Evolutionary conservation across 2,329 filamentous ascomycete species (phyloP).

Genomic region (Nemania sp.): DNA sequence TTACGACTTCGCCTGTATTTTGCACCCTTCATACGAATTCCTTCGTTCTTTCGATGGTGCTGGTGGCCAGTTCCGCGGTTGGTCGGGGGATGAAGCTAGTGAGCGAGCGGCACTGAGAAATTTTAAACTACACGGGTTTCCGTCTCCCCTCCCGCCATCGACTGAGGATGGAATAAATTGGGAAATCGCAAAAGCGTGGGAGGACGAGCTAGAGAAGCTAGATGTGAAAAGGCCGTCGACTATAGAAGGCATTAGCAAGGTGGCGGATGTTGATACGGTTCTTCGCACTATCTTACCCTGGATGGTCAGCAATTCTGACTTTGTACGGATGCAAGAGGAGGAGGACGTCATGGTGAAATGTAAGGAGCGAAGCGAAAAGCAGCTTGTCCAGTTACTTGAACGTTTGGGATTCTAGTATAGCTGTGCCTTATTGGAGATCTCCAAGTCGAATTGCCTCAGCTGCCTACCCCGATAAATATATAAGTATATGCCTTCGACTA

Average conservation of each 20-base stretch:
- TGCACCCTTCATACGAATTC: slow-evolving; percentile 35
- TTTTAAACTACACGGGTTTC: slow-evolving; percentile 32
- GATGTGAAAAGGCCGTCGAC: slow-evolving; percentile 28
- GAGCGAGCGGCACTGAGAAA: slow-evolving; percentile 19
- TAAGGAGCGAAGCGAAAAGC: slow-evolving; percentile 25
- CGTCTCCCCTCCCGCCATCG: slow-evolving; percentile 22
- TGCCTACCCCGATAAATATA: no score
- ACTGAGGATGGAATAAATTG: slow-evolving; percentile 24
- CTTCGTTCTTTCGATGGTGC: slow-evolving; percentile 30
- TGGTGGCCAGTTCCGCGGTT: slow-evolving; percentile 30
- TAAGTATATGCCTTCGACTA: no score
- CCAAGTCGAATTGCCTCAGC: no score
- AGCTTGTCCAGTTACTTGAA: slow-evolving; percentile 24
- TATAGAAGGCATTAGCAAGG: slow-evolving; percentile 37
- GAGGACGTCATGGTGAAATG: slow-evolving; percentile 30
- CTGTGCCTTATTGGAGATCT: no score
- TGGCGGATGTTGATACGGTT: slow-evolving; percentile 38
- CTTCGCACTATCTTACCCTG: slow-evolving; percentile 33
- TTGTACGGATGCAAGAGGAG: slow-evolving; percentile 31
- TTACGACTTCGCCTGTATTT: slow-evolving; percentile 30
- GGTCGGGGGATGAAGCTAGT: slow-evolving; percentile 21
- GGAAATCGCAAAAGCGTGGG: slow-evolving; percentile 34
- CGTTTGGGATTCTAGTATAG: slow-evolving; percentile 32
- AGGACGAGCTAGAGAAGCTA: slow-evolving; percentile 37
- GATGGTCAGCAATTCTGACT: slow-evolving; percentile 37